phyloP scores from a whole-genome alignment of 495 filamentous ascomycete genomes.

The Cairneyella variabilis region DNA sequence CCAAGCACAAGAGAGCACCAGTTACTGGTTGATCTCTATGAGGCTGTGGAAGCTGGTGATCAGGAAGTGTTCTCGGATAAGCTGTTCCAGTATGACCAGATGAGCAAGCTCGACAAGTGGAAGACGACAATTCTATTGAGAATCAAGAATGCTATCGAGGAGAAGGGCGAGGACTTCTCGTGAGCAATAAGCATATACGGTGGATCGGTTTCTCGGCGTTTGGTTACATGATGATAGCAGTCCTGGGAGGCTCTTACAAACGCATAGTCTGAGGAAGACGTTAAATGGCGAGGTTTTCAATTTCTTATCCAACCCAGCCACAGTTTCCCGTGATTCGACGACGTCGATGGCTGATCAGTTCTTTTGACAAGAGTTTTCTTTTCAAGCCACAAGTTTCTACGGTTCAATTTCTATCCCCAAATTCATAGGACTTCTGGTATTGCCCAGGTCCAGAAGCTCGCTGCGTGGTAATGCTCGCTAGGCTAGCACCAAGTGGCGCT shows the following conservation, averaged over 20 bases:
- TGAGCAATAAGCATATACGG: slow-evolving; percentile 27
- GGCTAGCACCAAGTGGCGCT: neutral
- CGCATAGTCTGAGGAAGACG: too few species aligned
- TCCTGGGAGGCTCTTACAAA: neutral
- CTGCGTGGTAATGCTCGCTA: neutral
- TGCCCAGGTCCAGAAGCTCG: too few species aligned
- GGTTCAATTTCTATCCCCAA: too few species aligned
- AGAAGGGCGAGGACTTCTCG: slow-evolving; percentile 71
- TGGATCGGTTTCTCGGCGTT: slow-evolving; percentile 3
- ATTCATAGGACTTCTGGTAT: too few species aligned
- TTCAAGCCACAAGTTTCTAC: too few species aligned
- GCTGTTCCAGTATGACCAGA: slow-evolving; percentile 80
- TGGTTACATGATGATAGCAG: neutral
- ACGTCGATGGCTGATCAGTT: too few species aligned
- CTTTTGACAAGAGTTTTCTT: too few species aligned
- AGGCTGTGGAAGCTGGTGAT: slow-evolving; percentile 67
- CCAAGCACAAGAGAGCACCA: slow-evolving; percentile 70
- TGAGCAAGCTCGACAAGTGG: slow-evolving; percentile 93
- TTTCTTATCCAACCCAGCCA: too few species aligned
- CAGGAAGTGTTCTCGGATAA: slow-evolving; percentile 80
- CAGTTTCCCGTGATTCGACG: too few species aligned
- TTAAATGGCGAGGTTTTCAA: too few species aligned
- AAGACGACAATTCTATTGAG: slow-evolving; percentile 82
- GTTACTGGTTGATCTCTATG: slow-evolving; percentile 68
- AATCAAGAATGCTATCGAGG: slow-evolving; percentile 78